phyloP scores from a whole-genome alignment of 164 flowering plant genomes.

The Liquidambar formosana region DNA sequence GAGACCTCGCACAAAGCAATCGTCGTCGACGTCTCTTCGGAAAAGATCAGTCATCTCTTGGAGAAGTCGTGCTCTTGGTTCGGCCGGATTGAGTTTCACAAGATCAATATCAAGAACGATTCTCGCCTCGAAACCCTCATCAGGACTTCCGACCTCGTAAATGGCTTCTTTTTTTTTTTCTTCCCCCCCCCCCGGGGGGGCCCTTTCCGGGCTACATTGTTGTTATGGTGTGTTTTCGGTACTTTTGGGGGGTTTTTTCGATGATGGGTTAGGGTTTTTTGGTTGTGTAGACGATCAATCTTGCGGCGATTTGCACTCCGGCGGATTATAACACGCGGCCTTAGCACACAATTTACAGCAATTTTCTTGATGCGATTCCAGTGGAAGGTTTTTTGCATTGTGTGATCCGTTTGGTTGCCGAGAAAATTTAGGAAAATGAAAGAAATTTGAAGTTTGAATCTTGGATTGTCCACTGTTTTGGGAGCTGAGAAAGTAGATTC shows the following conservation, averaged over 20 bases:
- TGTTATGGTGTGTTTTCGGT: too few species aligned
- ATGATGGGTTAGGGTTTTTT: too few species aligned
- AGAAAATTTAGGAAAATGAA: too few species aligned
- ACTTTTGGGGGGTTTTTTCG: too few species aligned
- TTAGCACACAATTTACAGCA: conserved; percentile 46
- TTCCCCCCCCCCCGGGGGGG: too few species aligned
- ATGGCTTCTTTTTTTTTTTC: neutral
- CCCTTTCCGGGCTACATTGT: too few species aligned
- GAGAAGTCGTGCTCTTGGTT: conserved; percentile 3
- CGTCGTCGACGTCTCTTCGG: conserved; percentile 7
- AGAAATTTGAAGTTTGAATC: too few species aligned
- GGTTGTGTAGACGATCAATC: conserved; percentile 35
- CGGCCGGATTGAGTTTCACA: conserved; percentile 21
- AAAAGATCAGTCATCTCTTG: conserved; percentile 15
- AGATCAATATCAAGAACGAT: conserved; percentile 22
- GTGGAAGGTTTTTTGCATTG: conserved; percentile 6
- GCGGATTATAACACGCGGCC: conserved; percentile 48
- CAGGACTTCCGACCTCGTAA: conserved; percentile 17
- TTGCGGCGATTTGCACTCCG: conserved; percentile 49
- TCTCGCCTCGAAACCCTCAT: conserved; percentile 21
- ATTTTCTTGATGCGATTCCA: conserved; percentile 39
- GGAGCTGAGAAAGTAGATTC: too few species aligned
- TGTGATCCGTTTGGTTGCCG: too few species aligned
- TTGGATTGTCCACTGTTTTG: too few species aligned
- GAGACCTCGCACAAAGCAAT: conserved; percentile 15